Percentiles rank a stretch among this genome's conserved stretches.
Evolutionary conservation across 495 filamentous ascomycete genomes (phyloP).

Genomic region (Penicillium atrosanguineum): DNA sequence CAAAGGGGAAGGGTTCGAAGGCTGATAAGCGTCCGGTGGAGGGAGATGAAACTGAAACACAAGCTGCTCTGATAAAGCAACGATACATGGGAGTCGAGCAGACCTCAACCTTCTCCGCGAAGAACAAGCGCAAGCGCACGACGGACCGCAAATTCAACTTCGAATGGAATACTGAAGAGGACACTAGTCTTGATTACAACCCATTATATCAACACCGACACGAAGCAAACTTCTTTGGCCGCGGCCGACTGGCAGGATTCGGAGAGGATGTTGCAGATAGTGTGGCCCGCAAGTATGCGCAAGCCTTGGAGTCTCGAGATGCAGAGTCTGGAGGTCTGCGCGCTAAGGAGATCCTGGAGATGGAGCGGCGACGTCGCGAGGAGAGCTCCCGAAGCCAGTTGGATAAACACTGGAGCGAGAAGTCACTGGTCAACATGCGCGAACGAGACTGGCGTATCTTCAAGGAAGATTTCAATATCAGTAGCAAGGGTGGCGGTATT

Average conservation of each 20-base stretch:
- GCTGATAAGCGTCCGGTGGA: constrained; percentile 55
- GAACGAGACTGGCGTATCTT: constrained; percentile 99
- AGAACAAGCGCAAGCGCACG: constrained; percentile 92
- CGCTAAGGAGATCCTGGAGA: constrained; percentile 80
- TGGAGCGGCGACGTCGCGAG: constrained; percentile 77
- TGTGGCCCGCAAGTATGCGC: constrained; percentile 70
- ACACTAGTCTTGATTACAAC: constrained; percentile 88
- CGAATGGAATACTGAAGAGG: constrained; percentile 95
- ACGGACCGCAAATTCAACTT: constrained; percentile 99
- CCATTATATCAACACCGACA: constrained; percentile 77
- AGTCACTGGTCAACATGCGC: constrained; percentile 92
- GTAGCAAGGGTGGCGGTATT: constrained; percentile 84
- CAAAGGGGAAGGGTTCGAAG: constrained; percentile 33
- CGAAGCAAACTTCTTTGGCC: constrained; percentile 75
- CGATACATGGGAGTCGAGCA: constrained; percentile 92
- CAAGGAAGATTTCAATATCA: constrained; percentile 98
- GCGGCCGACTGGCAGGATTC: constrained; percentile 80
- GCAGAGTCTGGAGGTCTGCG: constrained; percentile 72
- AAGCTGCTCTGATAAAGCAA: constrained; percentile 73
- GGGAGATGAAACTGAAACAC: constrained; percentile 61
- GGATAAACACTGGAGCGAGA: constrained; percentile 97
- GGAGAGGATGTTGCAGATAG: constrained; percentile 72
- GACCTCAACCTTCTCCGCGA: constrained; percentile 86
- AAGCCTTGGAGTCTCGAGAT: constrained; percentile 75
- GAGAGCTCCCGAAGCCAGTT: constrained; percentile 67